Conservation (phyloP, 805 yeast species). For the Yarrowia divulgata region DNA sequence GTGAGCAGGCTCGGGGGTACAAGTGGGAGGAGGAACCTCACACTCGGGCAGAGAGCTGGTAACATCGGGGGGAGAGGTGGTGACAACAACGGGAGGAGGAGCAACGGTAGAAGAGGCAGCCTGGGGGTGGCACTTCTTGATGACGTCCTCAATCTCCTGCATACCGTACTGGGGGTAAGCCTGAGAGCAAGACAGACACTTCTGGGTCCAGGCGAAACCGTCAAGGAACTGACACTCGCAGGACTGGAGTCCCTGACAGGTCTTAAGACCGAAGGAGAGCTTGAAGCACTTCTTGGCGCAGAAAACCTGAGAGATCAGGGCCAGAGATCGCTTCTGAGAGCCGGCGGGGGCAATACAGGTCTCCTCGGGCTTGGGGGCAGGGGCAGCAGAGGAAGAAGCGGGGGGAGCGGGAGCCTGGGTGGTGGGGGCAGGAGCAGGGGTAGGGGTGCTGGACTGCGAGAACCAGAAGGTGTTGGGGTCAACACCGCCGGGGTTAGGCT, state of each 20-base stretch:
- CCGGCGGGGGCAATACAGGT: constrained; percentile 26
- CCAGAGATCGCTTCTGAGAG: constrained; percentile 22
- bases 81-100: constrained; percentile 25
- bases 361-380: constrained; percentile 19
- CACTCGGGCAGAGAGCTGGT: constrained; percentile 21
- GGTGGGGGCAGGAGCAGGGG: constrained; percentile 39
- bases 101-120: constrained; percentile 19
- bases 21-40: constrained; percentile 37
- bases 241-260: constrained; percentile 30
- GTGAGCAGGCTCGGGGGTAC: constrained; percentile 33
- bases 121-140: constrained; percentile 37
- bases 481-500: constrained; percentile 26
- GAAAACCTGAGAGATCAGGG: constrained; percentile 19
- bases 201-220: constrained; percentile 36
- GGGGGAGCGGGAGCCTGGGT: constrained; percentile 22
- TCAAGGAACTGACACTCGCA: constrained; percentile 33
- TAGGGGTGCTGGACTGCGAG: constrained; percentile 38
- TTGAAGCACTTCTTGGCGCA: constrained; percentile 32
- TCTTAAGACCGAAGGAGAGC: constrained; percentile 23
- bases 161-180: constrained; percentile 33
- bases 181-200: constrained; percentile 32
- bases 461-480: constrained; percentile 37
- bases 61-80: constrained; percentile 30
- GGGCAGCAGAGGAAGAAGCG: constrained; percentile 16
- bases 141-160: constrained; percentile 32